These are phyloP conservation scores for Aspergillus amoenus DNA, from an alignment of 2,329 filamentous ascomycete species.

Conservation along the genomic window DNA sequence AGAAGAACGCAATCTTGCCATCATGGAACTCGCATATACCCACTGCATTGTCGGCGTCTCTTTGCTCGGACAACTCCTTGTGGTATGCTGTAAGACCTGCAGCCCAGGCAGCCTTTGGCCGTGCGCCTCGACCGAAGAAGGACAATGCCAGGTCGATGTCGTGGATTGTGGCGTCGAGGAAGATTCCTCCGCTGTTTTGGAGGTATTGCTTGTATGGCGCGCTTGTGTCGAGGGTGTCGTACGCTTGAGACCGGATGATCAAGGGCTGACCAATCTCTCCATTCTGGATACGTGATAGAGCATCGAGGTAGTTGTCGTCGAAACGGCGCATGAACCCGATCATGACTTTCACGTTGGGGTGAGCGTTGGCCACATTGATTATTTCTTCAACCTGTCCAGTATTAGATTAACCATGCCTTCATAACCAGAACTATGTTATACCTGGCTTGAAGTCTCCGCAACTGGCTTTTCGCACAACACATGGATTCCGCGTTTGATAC, in stretches of 20 bases:
- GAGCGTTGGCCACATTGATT: too few relatives aligned
- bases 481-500: conserved; percentile 53
- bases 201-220: conserved; percentile 69
- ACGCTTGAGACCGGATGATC: conserved; percentile 64
- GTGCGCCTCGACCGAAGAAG: conserved; percentile 58
- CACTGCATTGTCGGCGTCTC: conserved; percentile 62
- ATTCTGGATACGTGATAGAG: conserved; percentile 50
- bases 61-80: conserved; percentile 55
- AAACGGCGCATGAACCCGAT: conserved; percentile 67
- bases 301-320: conserved; percentile 64
- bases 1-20: conserved; percentile 64
- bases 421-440: too few relatives aligned
- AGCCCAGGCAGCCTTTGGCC: conserved; percentile 56
- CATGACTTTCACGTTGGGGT: conserved; percentile 63
- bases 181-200: conserved; percentile 64
- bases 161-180: conserved; percentile 68
- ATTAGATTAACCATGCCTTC: too few relatives aligned
- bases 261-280: conserved; percentile 61
- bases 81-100: conserved; percentile 59
- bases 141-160: conserved; percentile 66
- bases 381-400: too few relatives aligned
- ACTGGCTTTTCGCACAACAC: conserved; percentile 56
- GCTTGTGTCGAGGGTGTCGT: conserved; percentile 62
- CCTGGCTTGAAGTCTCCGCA: conserved; percentile 22
- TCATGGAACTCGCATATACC: conserved; percentile 65